Evolutionary conservation across 139 green algal genomes (phyloP), one percentile per base, ranked within the genome.

Genomic region (Chara braunii): DNA sequence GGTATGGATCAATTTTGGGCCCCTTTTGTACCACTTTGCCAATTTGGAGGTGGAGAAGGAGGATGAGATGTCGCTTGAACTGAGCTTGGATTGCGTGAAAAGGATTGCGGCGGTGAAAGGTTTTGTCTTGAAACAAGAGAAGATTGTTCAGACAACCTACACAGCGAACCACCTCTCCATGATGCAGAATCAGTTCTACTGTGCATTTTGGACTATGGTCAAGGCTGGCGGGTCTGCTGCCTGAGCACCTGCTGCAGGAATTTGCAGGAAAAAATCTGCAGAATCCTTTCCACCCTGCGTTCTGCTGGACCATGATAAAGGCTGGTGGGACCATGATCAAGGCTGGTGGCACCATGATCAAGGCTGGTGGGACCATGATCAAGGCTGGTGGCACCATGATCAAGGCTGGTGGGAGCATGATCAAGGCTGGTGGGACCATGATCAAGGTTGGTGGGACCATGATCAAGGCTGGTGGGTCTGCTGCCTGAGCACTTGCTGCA

Each of bases 1-100:
- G 9, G 37, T 68, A 7, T 95, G 88, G 88, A 77, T 98, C 22
- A 92, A 98, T 71, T 66, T 96, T 11, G 93, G 93, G 4, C 93
- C 93, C 1, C 79, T 99, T 70, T 82, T 96, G 43, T 99, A 92
- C 75, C 91, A 96, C 78, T 97, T 92, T 87, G 87, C 83, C 18
- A 87, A 91, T 26, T 45, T 50, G 5, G 24, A 70, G 23, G 33
- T 51, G 6, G 33, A 8, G 48, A 8, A n/a, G 0, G 2, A 29
- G 50, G 51, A 79, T 6, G 71, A 72, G 65, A 29, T 78, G 8
- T 77, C 68, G 8, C 11, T 77, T 7, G 68, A 77, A 12, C 23
- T 79, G 0, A 74, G 70, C 3, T 26, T 77, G 9, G 40, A 57
- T 32, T 54, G 68, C 48, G 67, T 77, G 37, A 34, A 29, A 45